These are phyloP conservation scores for Lasiodiplodia hormozganensis DNA, from an alignment of 2,329 filamentous ascomycete species.

Conservation along the genomic window DNA sequence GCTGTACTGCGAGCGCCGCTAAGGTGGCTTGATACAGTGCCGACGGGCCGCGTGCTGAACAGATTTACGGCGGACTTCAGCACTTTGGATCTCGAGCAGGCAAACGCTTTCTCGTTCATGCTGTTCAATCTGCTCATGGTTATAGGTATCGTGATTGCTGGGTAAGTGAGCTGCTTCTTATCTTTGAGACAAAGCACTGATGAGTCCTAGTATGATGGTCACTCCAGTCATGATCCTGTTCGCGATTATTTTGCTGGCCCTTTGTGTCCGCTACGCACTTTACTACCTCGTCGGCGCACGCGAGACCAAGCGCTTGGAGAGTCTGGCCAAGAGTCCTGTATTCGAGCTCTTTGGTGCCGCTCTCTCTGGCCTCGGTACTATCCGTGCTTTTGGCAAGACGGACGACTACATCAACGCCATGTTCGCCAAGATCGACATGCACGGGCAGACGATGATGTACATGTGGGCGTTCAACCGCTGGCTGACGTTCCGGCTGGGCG, in stretches of 20 bases:
- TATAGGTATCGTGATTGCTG: slow-evolving; percentile 70
- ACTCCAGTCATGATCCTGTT: slow-evolving; percentile 27
- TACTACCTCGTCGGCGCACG: slow-evolving; percentile 74
- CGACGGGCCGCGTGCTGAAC: slow-evolving; percentile 77
- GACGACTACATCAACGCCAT: slow-evolving; percentile 68
- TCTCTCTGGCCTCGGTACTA: slow-evolving; percentile 74
- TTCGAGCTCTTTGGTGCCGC: slow-evolving; percentile 81
- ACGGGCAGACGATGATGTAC: slow-evolving; percentile 70
- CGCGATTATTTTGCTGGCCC: slow-evolving; percentile 57
- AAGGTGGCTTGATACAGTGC: slow-evolving; percentile 72
- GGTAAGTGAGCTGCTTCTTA: slow-evolving; percentile 37
- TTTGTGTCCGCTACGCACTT: slow-evolving; percentile 65
- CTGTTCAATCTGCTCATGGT: slow-evolving; percentile 67
- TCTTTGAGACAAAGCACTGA: not conserved
- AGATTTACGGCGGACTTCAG: slow-evolving; percentile 81
- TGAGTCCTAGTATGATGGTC: slow-evolving; percentile 22
- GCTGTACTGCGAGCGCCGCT: slow-evolving; percentile 74
- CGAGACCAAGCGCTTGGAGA: slow-evolving; percentile 79
- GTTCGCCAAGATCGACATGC: slow-evolving; percentile 72
- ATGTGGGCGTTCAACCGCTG: slow-evolving; percentile 78
- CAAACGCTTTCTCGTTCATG: slow-evolving; percentile 41
- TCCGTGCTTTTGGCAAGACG: slow-evolving; percentile 75
- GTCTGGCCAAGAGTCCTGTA: slow-evolving; percentile 76
- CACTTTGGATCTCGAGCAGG: slow-evolving; percentile 62
- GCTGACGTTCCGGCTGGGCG: slow-evolving; percentile 75